Base-by-base conservation (phyloP, 306 rosid genomes). In the Gleditsia sinensis region DNA sequence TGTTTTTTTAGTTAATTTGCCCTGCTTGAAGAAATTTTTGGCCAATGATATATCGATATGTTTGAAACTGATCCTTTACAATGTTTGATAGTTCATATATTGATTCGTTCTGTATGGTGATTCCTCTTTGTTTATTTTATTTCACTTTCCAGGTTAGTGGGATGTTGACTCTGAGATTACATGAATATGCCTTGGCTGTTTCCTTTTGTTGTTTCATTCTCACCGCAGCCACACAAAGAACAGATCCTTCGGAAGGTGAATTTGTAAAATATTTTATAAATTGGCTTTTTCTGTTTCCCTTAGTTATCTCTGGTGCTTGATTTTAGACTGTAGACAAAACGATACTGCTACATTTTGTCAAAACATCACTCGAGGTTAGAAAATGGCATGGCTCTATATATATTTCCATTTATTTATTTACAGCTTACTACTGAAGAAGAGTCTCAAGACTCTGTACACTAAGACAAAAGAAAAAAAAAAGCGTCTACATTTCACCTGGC, bases 221-320 rank as follows among this genome's bases (percentile, higher is more conserved):
- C 46, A 71, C 75, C 45, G 80, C 83, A 12, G 75, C 46, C 14
- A 80, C 94, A 55, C 80, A 74, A 17, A 39, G 10, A 70, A 87
- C 90, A 53, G 74, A 87, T 75, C 92, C 94, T 79, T 85, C 92
- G 5, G 98, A 92, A 87, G 96, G 98, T 92, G 58, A 83, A 3
- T 51, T 66, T 51, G 20, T 24, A 48, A 16, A 9, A 24, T 14
- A 27, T 7, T 34, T 12, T 0, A 24, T 32, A 16, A 34, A 48
- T 40, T 64, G 28, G 40, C 36, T 65, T 71, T 71, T 30, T 59
- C 25, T 75, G 53, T 59, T 75, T 75, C 24, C 34, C 19, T 48
- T 58, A 54, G 67, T 64, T 58, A 40, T 65, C 45, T 74, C 56
- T 67, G 67, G 34, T 21, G 25, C 54, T 60, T 40, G 67, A 75